These are phyloP conservation scores for Solanum phureja DNA, from an alignment of 257 asterid species.

Conservation along the genomic window DNA sequence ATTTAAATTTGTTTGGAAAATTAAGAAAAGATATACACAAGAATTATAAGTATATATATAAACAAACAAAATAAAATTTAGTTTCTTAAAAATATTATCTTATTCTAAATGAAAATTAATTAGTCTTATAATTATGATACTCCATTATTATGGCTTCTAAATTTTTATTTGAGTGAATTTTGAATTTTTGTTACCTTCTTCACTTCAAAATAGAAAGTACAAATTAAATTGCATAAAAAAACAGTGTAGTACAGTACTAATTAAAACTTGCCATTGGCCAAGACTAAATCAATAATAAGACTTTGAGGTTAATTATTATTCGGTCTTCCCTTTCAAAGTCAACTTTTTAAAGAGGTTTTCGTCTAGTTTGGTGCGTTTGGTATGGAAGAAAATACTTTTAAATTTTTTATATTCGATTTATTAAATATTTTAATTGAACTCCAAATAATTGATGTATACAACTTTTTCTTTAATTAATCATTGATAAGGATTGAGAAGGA, in stretches of 20 bases:
- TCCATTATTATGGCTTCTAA: background rate
- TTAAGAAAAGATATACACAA: background rate
- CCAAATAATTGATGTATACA: background rate
- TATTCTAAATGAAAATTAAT: background rate
- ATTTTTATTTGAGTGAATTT: background rate
- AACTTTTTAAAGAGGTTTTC: background rate
- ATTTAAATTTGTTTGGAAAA: background rate
- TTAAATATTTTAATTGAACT: background rate
- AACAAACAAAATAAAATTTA: background rate
- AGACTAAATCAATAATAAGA: background rate
- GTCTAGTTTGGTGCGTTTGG: background rate
- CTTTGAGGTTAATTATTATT: background rate
- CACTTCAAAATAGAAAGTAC: background rate
- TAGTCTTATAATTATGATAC: background rate
- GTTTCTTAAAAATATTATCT: background rate
- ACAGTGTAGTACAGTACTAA: background rate
- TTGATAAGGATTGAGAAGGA: background rate
- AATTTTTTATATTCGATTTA: too few species aligned
- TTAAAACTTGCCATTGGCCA: background rate
- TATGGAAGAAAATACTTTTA: too few species aligned
- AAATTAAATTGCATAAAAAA: background rate
- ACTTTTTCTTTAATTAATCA: background rate
- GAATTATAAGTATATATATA: background rate
- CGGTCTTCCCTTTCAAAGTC: background rate
- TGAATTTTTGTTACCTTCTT: background rate